Percentiles rank a stretch among this genome's conserved stretches.
These are phyloP conservation scores for Guyanaporus albipodus DNA, from an alignment of 768 basidiomycete genomes.

Conservation along the genomic window DNA sequence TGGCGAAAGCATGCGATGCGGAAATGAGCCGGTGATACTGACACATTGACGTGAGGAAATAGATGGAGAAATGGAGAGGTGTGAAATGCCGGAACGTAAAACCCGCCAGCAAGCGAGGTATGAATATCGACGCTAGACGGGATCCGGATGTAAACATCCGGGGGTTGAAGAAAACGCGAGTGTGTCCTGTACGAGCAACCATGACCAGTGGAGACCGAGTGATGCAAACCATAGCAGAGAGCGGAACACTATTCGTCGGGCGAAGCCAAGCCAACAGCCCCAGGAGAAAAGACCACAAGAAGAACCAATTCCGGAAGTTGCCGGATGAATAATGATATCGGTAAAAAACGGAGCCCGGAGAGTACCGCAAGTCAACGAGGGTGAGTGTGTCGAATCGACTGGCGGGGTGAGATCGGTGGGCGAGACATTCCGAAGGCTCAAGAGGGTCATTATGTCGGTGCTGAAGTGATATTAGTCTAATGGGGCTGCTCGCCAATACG, in stretches of 20 bases:
- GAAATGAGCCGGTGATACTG: constrained; percentile 38
- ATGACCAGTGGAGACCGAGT: constrained; percentile 32
- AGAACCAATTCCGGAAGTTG: constrained; percentile 31
- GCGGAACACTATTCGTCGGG: constrained; percentile 27
- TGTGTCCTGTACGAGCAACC: constrained; percentile 39
- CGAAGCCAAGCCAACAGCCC: constrained; percentile 31
- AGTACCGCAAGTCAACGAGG: constrained; percentile 18
- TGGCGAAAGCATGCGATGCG: constrained; percentile 41
- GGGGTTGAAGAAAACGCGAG: constrained; percentile 17
- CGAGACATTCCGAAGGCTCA: constrained; percentile 27
- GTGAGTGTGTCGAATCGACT: constrained; percentile 3
- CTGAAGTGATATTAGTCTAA: constrained; percentile 36
- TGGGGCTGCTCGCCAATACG: constrained; percentile 33
- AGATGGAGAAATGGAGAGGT: constrained; percentile 23
- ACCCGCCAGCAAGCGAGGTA: constrained; percentile 39
- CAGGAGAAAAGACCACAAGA: constrained; percentile 26
- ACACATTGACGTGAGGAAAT: constrained; percentile 37
- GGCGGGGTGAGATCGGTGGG: constrained; percentile 13
- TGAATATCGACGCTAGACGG: constrained; percentile 41
- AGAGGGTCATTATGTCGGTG: constrained; percentile 28
- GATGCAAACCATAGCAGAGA: constrained; percentile 28
- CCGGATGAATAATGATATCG: constrained; percentile 44
- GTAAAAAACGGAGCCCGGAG: constrained; percentile 23
- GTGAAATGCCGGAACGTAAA: constrained; percentile 19
- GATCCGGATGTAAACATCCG: constrained; percentile 30